Evolutionary conservation across 2,329 filamentous ascomycete genomes (phyloP).

Genomic region (Arthroderma sp.): DNA sequence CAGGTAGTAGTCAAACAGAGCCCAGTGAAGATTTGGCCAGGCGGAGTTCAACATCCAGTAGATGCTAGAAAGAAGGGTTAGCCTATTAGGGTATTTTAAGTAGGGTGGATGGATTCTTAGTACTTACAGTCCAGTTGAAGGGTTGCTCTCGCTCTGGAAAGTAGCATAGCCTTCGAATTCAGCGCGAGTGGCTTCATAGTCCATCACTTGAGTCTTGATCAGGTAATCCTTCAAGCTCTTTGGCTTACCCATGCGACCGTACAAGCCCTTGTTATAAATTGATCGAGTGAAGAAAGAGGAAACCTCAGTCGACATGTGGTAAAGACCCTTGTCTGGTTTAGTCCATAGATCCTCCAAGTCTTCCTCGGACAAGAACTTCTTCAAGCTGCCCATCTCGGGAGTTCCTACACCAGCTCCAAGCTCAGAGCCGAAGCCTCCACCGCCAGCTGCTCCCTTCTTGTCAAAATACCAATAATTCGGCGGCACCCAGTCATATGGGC

Average conservation of each 20-base stretch:
- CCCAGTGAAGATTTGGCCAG: constrained; percentile 54
- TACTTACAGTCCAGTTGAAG: constrained; percentile 41
- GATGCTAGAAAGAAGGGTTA: constrained; percentile 21
- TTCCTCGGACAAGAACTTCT: constrained; percentile 37
- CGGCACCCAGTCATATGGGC: constrained; percentile 54
- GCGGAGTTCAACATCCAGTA: constrained; percentile 58
- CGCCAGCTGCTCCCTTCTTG: constrained; percentile 37
- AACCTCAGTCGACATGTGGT: constrained; percentile 46
- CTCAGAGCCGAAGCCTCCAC: constrained; percentile 51
- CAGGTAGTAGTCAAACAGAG: constrained; percentile 51
- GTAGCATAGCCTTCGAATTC: constrained; percentile 46
- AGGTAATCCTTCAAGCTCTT: constrained; percentile 45
- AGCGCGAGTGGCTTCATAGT: constrained; percentile 50
- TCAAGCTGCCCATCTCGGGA: constrained; percentile 43
- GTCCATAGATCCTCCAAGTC: constrained; percentile 47
- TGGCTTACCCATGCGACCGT: constrained; percentile 39
- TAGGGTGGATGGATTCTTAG: neutral
- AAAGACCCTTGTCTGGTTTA: constrained; percentile 38
- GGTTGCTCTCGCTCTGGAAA: constrained; percentile 37
- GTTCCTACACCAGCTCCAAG: constrained; percentile 50
- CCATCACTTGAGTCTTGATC: constrained; percentile 46
- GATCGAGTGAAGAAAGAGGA: constrained; percentile 44
- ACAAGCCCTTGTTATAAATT: constrained; percentile 47
- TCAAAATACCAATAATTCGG: constrained; percentile 51
- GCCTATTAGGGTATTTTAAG: neutral